These are phyloP conservation scores for Komagataea norvegica DNA, from an alignment of 1,139 yeast genomes.

Conservation along the genomic window DNA sequence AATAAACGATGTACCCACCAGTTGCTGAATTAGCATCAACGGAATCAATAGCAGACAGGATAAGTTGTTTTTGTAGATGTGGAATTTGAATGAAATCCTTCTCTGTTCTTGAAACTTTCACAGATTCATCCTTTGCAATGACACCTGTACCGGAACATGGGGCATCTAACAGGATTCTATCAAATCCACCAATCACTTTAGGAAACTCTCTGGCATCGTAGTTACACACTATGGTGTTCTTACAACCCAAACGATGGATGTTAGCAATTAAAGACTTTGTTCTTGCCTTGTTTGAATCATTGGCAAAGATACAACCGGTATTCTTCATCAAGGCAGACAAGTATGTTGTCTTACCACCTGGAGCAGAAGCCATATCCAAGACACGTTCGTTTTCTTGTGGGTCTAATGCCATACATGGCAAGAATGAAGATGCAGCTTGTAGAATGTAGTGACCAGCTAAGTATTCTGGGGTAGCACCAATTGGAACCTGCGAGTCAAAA, in stretches of 20 bases:
- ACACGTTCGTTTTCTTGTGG: conserved; percentile 96
- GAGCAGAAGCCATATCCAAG: conserved; percentile 99
- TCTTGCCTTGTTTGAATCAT: conserved; percentile 94
- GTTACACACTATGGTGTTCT: conserved; percentile 93
- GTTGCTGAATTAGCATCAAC: conserved; percentile 88
- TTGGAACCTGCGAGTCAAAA: conserved; percentile 96
- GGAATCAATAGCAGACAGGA: conserved; percentile 93
- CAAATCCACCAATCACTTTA: conserved; percentile 96
- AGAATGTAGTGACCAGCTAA: conserved; percentile 95
- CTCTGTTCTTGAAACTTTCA: conserved; percentile 89
- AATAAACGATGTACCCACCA: conserved; percentile 94
- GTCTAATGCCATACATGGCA: conserved; percentile 95
- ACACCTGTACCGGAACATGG: conserved; percentile 99
- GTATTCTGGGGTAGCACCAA: conserved; percentile 99
- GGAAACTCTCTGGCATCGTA: conserved; percentile 99
- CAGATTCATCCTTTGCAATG: conserved; percentile 94
- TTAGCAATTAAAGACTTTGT: conserved; percentile 95
- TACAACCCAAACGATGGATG: conserved; percentile 94
- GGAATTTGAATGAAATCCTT: conserved; percentile 97
- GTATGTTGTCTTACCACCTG: conserved; percentile 98
- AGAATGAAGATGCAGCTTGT: conserved; percentile 97
- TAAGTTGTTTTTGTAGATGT: conserved; percentile 89
- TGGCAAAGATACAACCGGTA: conserved; percentile 96
- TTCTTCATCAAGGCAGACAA: conserved; percentile 96
- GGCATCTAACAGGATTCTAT: conserved; percentile 91